phyloP scores from a whole-genome alignment of 352 stramenopile genomes.

The Thalassiosira sp. region DNA sequence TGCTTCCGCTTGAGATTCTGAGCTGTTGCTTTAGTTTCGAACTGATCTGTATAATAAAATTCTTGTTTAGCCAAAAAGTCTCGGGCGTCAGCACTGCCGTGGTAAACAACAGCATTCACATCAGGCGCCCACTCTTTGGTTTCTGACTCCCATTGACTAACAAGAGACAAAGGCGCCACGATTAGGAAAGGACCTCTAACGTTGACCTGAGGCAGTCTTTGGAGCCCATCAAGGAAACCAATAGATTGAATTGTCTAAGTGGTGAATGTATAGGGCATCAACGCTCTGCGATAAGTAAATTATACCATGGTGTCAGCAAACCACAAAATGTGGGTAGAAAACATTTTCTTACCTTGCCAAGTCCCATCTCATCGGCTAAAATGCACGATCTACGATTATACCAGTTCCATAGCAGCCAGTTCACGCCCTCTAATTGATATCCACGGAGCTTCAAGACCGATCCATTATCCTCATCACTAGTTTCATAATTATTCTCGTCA shows the following conservation, averaged over 20 bases:
- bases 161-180: conserved; percentile 95
- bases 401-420: conserved; percentile 98
- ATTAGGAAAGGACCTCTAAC: conserved; percentile 95
- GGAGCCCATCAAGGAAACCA: conserved; percentile 94
- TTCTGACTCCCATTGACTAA: conserved; percentile 96
- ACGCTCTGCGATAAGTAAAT: neutral
- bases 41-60: conserved; percentile 93
- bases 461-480: conserved; percentile 72
- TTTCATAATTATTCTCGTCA: conserved; percentile 82
- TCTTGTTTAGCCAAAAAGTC: conserved; percentile 97
- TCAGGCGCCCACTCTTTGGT: conserved; percentile 84
- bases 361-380: conserved; percentile 92
- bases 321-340: neutral
- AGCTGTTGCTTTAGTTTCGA: conserved; percentile 67
- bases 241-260: conserved; percentile 90
- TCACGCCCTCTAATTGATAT: conserved; percentile 98
- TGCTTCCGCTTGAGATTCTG: conserved; percentile 77
- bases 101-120: conserved; percentile 82
- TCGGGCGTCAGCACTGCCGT: conserved; percentile 86
- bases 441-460: conserved; percentile 85
- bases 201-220: conserved; percentile 89
- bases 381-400: conserved; percentile 96
- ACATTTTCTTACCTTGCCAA: conserved; percentile 81
- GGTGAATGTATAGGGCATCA: neutral
- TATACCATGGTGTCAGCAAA: conserved; percentile 9